These are phyloP conservation scores for Periglandula ipomoeae DNA, from an alignment of 2,329 filamentous ascomycete species.

Conservation along the genomic window DNA sequence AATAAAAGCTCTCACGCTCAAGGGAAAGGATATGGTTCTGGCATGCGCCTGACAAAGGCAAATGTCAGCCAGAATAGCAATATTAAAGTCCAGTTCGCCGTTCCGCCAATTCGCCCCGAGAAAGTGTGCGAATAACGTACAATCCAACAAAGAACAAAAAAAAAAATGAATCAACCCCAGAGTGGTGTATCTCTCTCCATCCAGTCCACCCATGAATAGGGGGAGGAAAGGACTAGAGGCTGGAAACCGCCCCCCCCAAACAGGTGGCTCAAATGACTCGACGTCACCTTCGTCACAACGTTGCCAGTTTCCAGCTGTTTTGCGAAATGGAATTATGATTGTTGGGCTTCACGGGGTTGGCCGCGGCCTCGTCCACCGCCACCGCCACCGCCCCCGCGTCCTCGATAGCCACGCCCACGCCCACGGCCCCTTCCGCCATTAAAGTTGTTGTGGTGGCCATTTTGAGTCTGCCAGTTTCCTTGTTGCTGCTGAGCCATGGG, in stretches of 20 bases:
- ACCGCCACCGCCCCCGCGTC: slow-evolving; percentile 25
- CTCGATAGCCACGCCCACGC: slow-evolving; percentile 29
- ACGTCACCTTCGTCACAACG: slow-evolving; percentile 13
- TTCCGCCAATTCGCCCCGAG: slow-evolving; percentile 27
- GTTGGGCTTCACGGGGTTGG: slow-evolving; percentile 25
- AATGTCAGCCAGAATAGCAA: slow-evolving; percentile 13
- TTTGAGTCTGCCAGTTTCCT: slow-evolving; percentile 34
- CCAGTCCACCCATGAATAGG: slow-evolving; percentile 9
- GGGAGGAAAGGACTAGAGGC: slow-evolving; percentile 12
- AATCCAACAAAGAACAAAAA: slow-evolving; percentile 28
- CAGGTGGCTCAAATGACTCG: slow-evolving; percentile 10
- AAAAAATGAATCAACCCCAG: slow-evolving; percentile 15
- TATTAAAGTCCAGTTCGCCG: slow-evolving; percentile 23
- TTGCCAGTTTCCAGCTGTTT: slow-evolving; percentile 16
- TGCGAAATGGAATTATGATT: slow-evolving; percentile 21
- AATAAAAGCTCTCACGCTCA: not conserved
- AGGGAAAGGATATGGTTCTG: not conserved
- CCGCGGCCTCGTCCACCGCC: slow-evolving; percentile 27
- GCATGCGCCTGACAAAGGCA: slow-evolving; percentile 2
- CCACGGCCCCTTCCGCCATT: slow-evolving; percentile 24
- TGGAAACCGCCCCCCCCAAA: slow-evolving; percentile 6
- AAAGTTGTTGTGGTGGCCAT: slow-evolving; percentile 27
- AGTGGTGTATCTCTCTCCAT: not conserved
- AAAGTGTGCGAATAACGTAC: slow-evolving; percentile 31
- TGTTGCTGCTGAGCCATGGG: slow-evolving; percentile 19